phyloP scores from a whole-genome alignment of 2,329 filamentous ascomycete species.

The Trichophyton schoenleinii region DNA sequence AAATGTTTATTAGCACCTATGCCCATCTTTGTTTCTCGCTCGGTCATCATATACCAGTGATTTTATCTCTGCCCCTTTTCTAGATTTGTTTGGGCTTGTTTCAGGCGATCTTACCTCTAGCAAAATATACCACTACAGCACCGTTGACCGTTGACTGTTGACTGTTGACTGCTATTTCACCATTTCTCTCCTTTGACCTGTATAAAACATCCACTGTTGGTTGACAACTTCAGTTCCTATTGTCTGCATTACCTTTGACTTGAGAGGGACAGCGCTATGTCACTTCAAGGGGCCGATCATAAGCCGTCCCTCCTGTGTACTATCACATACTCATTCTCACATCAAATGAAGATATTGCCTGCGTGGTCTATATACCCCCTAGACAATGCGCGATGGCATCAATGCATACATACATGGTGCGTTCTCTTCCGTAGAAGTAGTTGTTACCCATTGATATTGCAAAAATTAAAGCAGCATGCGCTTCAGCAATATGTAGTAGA shows the following conservation, averaged over 20 bases:
- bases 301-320: not conserved
- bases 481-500: not conserved
- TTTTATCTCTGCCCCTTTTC: not conserved
- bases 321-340: not conserved
- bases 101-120: not conserved
- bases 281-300: not conserved
- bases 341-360: not conserved
- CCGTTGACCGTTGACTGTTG: not conserved
- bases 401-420: not conserved
- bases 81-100: not conserved
- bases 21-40: not conserved
- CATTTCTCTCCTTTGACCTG: not conserved
- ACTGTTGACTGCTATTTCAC: not conserved
- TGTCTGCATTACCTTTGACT: not conserved
- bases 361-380: not conserved
- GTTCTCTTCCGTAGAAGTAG: not conserved
- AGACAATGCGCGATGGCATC: too few relatives aligned
- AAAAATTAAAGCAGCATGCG: not conserved
- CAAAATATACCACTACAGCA: not conserved
- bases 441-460: not conserved
- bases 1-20: slow-evolving; percentile 2
- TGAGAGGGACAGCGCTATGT: not conserved
- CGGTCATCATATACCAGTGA: not conserved
- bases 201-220: not conserved
- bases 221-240: not conserved